These are phyloP conservation scores for Erysimum cheiranthoides DNA, from an alignment of 345 rosid species.

Conservation along the genomic window DNA sequence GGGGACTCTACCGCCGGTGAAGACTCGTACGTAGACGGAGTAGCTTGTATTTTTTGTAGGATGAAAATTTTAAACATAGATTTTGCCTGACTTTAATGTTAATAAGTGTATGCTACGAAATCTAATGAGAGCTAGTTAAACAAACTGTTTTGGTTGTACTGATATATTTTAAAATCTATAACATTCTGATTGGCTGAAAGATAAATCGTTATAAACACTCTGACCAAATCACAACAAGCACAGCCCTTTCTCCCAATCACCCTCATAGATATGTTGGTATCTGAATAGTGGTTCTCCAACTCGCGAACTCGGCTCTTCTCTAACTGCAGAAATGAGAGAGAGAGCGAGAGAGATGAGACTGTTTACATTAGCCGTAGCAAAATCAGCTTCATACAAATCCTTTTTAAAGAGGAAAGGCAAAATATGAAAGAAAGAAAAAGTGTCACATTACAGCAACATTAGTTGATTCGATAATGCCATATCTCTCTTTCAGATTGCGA, in stretches of 20 bases:
- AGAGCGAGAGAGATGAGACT: constrained; percentile 14
- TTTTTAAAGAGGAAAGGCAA: neutral
- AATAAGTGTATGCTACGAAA: neutral
- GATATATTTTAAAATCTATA: neutral
- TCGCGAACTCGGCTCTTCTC: constrained; percentile 65
- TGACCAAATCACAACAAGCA: constrained; percentile 11
- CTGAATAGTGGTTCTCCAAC: constrained; percentile 72
- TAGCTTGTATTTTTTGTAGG: no score
- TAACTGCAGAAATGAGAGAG: constrained; percentile 57
- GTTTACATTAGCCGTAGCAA: constrained; percentile 25
- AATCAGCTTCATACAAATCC: constrained; percentile 4
- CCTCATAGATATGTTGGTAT: constrained; percentile 21
- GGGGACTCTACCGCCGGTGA: neutral
- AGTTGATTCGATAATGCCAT: constrained; percentile 72
- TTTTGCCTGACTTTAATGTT: neutral
- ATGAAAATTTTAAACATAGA: neutral
- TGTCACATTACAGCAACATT: constrained; percentile 52
- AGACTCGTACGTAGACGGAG: neutral
- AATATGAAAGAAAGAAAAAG: constrained; percentile 20
- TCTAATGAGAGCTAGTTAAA: neutral
- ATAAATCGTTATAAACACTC: neutral
- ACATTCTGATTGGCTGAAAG: neutral
- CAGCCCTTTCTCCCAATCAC: constrained; percentile 14
- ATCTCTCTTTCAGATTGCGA: constrained; percentile 59
- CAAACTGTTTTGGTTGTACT: neutral